Conservation (phyloP, 495 filamentous ascomycete species). For the Hyaloscypha finlandica region DNA sequence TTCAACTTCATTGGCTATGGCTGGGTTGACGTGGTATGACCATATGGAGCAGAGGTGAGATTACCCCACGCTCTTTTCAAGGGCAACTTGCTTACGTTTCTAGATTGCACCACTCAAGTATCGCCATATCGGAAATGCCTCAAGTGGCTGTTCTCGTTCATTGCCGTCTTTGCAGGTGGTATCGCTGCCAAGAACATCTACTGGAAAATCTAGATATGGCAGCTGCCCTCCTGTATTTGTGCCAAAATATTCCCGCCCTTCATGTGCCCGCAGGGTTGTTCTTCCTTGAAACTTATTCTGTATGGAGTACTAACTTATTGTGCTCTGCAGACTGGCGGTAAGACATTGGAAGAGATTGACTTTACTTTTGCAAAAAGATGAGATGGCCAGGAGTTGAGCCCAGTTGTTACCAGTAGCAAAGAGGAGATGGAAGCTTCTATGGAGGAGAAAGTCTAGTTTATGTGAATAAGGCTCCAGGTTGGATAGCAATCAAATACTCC, state of each 20-base stretch:
- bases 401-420: too few relatives aligned
- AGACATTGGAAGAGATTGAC: conserved; percentile 4
- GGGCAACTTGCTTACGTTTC: background rate
- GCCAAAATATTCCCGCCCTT: background rate
- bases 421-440: too few relatives aligned
- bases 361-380: background rate
- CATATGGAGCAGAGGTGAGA: background rate
- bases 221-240: background rate
- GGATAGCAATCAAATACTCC: too few relatives aligned
- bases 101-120: background rate
- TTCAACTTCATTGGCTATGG: background rate
- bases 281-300: background rate
- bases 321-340: background rate
- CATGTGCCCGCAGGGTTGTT: background rate
- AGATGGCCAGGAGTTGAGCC: background rate
- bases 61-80: background rate
- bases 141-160: background rate
- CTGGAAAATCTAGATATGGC: conserved; percentile 1
- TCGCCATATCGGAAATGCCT: background rate
- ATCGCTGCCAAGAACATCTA: background rate
- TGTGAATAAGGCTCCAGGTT: too few relatives aligned
- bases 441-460: too few relatives aligned
- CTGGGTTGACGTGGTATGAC: background rate
- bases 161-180: background rate
- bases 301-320: background rate